phyloP scores from a whole-genome alignment of 768 basidiomycete species.

The Rhizopogon roseolus region DNA sequence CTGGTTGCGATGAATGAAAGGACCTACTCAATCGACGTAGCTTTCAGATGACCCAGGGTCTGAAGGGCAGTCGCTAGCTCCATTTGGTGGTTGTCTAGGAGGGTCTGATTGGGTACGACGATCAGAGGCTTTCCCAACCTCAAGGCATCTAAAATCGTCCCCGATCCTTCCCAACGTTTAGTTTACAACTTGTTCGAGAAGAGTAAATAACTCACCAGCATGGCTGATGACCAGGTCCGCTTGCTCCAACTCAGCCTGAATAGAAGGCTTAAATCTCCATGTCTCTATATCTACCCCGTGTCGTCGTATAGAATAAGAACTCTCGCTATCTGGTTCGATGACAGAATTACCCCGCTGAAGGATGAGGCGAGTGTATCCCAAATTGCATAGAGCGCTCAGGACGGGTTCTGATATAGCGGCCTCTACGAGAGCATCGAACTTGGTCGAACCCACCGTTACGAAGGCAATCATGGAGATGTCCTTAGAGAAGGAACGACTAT shows the following conservation, averaged over 20 bases:
- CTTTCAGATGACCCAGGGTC: slow-evolving; percentile 49
- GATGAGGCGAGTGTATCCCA: slow-evolving; percentile 56
- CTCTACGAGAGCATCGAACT: slow-evolving; percentile 73
- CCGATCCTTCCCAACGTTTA: slow-evolving; percentile 59
- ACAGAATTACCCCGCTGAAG: slow-evolving; percentile 78
- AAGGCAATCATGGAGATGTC: slow-evolving; percentile 38
- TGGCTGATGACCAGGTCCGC: slow-evolving; percentile 88
- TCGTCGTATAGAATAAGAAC: slow-evolving; percentile 14
- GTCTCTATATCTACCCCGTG: slow-evolving; percentile 53
- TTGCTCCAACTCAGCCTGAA: slow-evolving; percentile 56
- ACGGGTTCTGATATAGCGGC: slow-evolving; percentile 53
- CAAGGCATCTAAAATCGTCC: slow-evolving; percentile 88
- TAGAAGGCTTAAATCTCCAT: slow-evolving; percentile 71
- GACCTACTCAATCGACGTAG: slow-evolving; percentile 56
- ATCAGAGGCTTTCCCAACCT: slow-evolving; percentile 73
- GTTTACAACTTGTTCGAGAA: neutral
- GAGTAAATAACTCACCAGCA: slow-evolving; percentile 58
- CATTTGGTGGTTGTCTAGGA: slow-evolving; percentile 91
- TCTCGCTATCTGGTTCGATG: slow-evolving; percentile 29
- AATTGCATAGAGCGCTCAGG: slow-evolving; percentile 44
- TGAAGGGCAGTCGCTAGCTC: slow-evolving; percentile 76
- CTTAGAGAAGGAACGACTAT: too few species aligned
- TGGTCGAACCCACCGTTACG: slow-evolving; percentile 88
- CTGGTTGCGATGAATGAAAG: neutral
- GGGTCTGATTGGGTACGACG: slow-evolving; percentile 82